Evolutionary conservation across 495 filamentous ascomycete genomes (phyloP).

Genomic region (Penicillium tannophilum): DNA sequence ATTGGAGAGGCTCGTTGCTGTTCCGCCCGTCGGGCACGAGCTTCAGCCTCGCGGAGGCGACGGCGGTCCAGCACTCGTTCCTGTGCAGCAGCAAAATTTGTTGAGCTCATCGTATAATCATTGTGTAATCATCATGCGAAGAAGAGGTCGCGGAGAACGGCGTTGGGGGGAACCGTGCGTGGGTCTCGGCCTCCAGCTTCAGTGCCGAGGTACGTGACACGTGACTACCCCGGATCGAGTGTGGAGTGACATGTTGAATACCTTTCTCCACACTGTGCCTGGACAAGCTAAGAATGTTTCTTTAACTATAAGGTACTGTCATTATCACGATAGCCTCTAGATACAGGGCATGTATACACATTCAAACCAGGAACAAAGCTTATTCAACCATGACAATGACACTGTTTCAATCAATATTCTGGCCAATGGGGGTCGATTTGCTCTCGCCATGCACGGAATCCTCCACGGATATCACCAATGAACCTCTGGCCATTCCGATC

Average conservation of each 20-base stretch:
- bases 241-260: not conserved
- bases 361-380: not conserved
- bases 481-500: conserved; percentile 56
- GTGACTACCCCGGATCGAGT: conserved; percentile 24
- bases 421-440: conserved; percentile 76
- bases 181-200: conserved; percentile 37
- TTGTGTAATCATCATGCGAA: conserved; percentile 19
- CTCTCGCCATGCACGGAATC: conserved; percentile 80
- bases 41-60: conserved; percentile 65
- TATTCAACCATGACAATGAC: not conserved
- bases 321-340: not conserved
- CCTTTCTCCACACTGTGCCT: too few species aligned
- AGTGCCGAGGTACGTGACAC: conserved; percentile 40
- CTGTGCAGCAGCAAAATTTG: conserved; percentile 84
- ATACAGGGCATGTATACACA: not conserved
- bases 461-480: conserved; percentile 79
- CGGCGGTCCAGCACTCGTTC: conserved; percentile 79
- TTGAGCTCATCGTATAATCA: conserved; percentile 64
- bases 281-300: too few species aligned
- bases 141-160: conserved; percentile 14
- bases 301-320: too few species aligned
- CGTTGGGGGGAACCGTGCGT: conserved; percentile 11
- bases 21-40: conserved; percentile 55
- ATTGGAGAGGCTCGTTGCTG: conserved; percentile 61
- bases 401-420: conserved; percentile 43